A percentile compares a stretch with the other conserved stretches of the same genome.
Evolutionary conservation across 371 early-diverging fungal genomes (phyloP).

Genomic region (Mortierella sp.): DNA sequence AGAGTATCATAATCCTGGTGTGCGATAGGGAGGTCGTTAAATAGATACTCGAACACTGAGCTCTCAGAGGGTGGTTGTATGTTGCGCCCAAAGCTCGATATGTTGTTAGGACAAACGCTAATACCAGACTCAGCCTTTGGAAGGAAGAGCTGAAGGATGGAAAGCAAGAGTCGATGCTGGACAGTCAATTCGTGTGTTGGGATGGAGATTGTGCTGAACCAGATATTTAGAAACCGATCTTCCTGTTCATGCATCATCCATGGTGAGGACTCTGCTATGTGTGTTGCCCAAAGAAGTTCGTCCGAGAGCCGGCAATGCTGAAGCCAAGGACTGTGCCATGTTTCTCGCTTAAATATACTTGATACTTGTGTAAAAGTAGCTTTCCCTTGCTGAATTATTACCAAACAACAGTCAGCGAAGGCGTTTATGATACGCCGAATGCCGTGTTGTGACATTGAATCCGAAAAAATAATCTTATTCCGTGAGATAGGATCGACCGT

Average conservation of each 20-base stretch:
- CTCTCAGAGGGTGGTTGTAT: no score
- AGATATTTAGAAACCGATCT: constrained; percentile 21
- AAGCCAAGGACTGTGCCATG: constrained; percentile 17
- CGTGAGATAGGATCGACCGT: not conserved
- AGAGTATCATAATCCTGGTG: constrained; percentile 9
- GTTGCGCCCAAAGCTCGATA: no score
- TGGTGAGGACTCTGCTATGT: constrained; percentile 12
- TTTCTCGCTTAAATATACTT: constrained; percentile 14
- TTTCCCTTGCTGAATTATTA: constrained; percentile 13
- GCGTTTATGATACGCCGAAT: constrained; percentile 11
- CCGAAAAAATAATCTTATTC: not conserved
- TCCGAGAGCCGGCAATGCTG: constrained; percentile 25
- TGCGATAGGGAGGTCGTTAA: constrained; percentile 30
- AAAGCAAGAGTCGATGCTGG: constrained; percentile 25
- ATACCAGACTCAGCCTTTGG: no score
- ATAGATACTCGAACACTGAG: constrained; percentile 1
- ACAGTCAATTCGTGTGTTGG: constrained; percentile 26
- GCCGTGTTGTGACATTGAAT: constrained; percentile 22
- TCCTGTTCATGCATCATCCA: constrained; percentile 17
- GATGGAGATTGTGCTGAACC: constrained; percentile 29
- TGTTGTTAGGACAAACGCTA: no score
- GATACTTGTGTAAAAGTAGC: constrained; percentile 9
- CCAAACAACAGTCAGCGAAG: constrained; percentile 20
- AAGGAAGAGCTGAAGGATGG: not conserved
- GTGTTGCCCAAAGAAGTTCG: constrained; percentile 32